Base-by-base conservation (phyloP, 306 rosid species). In the Medicago arabica region DNA sequence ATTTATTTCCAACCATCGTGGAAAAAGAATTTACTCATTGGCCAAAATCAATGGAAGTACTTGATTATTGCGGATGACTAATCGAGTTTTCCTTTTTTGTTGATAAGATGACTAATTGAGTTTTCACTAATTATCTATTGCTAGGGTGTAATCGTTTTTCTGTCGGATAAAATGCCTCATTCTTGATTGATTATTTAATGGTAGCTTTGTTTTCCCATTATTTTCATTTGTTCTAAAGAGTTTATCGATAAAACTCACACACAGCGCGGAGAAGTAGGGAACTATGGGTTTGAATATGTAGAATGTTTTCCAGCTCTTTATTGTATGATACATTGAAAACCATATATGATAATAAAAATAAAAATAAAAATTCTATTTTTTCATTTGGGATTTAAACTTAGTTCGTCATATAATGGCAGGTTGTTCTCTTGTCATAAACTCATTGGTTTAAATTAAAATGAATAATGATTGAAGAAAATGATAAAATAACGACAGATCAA, bases 1-100 rank as follows among this genome's bases (percentile, higher is more conserved):
- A 61, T 60, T 51, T 61, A 15, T 71, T 51, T 67, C 19, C 73
- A 58, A 2, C 19, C 59, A 40, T 75, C 11, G 63, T 59, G 5
- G 34, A 7, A 59, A 11, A 59, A 23, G 10, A 12, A 25, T 11
- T 12, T 59, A 59, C 39, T 59, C 64, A 59, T 14, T 25, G 17
- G 40, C 40, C 17, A 58, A 10, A 57, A 21, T 19, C 5, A 57
- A 4, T 21, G 23, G 1, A 21, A 57, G 36, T 12, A 58, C 34
- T 12, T 58, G 4, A 2, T 34, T 34, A 34, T 34, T 34, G 38
- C 38, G 36, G 58, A 51, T 51, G 58, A 51, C 19, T n/a, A 50
- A 50, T 15, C 6, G 19, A 50, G 55, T 50, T 15, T 5, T 50
- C 19, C 9, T 51, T 31, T 31, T 31, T 31, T 5, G 36, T 31